Evolutionary conservation across 257 asterid genomes (phyloP).

Genomic region (Fraxinus cuspidata): DNA sequence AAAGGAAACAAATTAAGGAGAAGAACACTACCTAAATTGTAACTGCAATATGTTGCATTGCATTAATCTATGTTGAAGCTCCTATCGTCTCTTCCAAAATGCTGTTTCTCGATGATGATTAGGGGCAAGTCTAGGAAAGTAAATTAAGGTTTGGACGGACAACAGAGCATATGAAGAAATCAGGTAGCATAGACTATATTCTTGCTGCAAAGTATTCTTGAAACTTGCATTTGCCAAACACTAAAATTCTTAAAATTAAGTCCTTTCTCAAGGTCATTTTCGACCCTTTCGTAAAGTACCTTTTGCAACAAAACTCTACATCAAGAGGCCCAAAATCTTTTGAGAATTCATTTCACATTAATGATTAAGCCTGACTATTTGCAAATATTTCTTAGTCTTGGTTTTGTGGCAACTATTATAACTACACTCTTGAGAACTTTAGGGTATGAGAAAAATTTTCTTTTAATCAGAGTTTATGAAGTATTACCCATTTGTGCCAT

Average conservation of each 20-base stretch:
- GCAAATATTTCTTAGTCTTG: neutral
- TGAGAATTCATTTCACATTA: neutral
- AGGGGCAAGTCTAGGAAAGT: neutral
- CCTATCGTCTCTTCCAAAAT: neutral
- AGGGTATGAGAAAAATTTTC: too few species aligned
- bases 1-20: neutral
- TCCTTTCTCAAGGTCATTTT: neutral
- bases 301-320: neutral
- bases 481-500: neutral
- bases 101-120: neutral
- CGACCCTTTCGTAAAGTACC: neutral
- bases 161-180: neutral
- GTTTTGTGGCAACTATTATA: neutral
- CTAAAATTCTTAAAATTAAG: too few species aligned
- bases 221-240: neutral
- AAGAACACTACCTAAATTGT: neutral
- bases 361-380: neutral
- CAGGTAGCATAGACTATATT: neutral
- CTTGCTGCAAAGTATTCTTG: neutral
- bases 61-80: neutral
- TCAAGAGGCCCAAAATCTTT: neutral
- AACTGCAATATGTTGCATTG: too few species aligned
- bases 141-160: neutral
- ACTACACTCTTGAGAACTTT: neutral
- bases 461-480: neutral